These are phyloP conservation scores for Thelonectria olida DNA, from an alignment of 2,329 filamentous ascomycete genomes.

Conservation along the genomic window DNA sequence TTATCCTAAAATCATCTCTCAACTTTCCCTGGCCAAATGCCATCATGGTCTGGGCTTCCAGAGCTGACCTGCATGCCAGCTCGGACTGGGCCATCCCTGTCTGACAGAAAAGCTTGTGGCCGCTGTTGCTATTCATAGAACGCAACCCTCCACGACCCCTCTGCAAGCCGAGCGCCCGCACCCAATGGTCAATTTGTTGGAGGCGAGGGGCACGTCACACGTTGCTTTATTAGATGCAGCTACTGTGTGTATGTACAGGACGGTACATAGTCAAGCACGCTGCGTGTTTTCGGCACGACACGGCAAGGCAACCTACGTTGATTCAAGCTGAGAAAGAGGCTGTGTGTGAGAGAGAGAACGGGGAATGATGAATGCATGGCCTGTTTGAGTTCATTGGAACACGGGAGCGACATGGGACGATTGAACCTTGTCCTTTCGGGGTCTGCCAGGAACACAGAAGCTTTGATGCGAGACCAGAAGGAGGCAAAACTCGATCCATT, in stretches of 20 bases:
- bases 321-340: neutral
- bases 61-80: slow-evolving; percentile 5
- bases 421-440: neutral
- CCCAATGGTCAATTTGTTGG: too few species aligned
- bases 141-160: neutral
- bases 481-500: neutral
- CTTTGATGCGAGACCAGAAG: neutral
- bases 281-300: neutral
- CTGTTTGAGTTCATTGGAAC: neutral
- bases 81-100: slow-evolving; percentile 11
- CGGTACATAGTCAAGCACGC: neutral
- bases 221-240: neutral
- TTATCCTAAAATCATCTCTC: neutral
- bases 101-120: slow-evolving; percentile 22
- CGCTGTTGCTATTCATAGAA: slow-evolving; percentile 19
- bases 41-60: neutral
- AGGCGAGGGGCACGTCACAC: too few species aligned
- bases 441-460: too few species aligned
- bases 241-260: neutral
- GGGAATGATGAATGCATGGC: neutral
- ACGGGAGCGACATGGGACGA: neutral
- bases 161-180: neutral
- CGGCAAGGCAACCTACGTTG: too few species aligned
- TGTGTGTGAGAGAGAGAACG: neutral
- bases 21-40: neutral